phyloP scores from a whole-genome alignment of 2,329 filamentous ascomycete genomes.

The Hansfordia pulvinata region DNA sequence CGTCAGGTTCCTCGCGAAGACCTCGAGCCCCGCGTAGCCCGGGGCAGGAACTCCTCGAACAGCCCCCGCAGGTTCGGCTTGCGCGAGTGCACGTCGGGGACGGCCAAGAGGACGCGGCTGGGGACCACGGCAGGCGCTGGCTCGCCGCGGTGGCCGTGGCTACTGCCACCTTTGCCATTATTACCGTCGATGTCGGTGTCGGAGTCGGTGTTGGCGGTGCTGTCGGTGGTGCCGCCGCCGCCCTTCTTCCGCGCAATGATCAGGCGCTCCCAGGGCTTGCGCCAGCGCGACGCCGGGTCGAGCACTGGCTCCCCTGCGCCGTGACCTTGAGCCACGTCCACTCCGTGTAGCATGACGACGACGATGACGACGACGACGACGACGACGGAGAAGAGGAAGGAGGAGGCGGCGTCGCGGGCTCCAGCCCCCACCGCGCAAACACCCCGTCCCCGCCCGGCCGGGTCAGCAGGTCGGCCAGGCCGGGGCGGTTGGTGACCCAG shows the following conservation, averaged over 20 bases:
- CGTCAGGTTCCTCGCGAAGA: slow-evolving; percentile 64
- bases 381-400: no score
- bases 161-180: slow-evolving; percentile 10
- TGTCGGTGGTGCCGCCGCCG: no score
- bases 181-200: background rate
- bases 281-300: slow-evolving; percentile 44
- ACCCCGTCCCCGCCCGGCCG: slow-evolving; percentile 37
- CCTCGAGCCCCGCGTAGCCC: slow-evolving; percentile 49
- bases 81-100: slow-evolving; percentile 65
- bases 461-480: slow-evolving; percentile 40
- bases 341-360: no score
- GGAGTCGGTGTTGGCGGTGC: background rate
- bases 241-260: slow-evolving; percentile 41
- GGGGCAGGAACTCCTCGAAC: slow-evolving; percentile 40
- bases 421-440: slow-evolving; percentile 54
- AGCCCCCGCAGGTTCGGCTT: slow-evolving; percentile 59
- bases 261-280: slow-evolving; percentile 66
- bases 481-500: slow-evolving; percentile 65
- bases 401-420: no score
- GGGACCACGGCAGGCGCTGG: no score
- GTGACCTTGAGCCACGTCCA: slow-evolving; percentile 76
- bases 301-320: slow-evolving; percentile 48
- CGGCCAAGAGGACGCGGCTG: slow-evolving; percentile 49
- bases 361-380: no score
- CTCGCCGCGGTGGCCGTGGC: no score